These are phyloP conservation scores for Obba rivulosa DNA, from an alignment of 768 basidiomycete species.

Conservation along the genomic window DNA sequence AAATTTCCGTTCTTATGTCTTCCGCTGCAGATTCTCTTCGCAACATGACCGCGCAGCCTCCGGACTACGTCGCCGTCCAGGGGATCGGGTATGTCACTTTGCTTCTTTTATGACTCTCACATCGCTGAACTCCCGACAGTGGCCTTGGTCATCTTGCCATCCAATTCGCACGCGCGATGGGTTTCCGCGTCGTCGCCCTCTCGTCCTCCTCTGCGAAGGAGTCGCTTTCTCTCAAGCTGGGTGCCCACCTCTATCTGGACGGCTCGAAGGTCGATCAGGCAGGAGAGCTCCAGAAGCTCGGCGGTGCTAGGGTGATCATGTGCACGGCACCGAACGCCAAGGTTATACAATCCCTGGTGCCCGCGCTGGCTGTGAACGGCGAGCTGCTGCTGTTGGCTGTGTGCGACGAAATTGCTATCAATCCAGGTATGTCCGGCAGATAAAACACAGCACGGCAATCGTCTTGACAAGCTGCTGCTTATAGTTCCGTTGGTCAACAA, in stretches of 20 bases:
- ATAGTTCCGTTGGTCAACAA: slow-evolving; percentile 18
- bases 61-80: slow-evolving; percentile 34
- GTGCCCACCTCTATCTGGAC: slow-evolving; percentile 34
- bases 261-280: slow-evolving; percentile 21
- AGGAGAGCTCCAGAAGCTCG: slow-evolving; percentile 26
- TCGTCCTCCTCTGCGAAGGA: slow-evolving; percentile 26
- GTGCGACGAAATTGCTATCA: slow-evolving; percentile 10
- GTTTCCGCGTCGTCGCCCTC: slow-evolving; percentile 31
- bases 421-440: slow-evolving; percentile 10
- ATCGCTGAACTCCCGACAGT: slow-evolving; percentile 1
- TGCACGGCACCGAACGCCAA: slow-evolving; percentile 24
- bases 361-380: slow-evolving; percentile 16
- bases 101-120: background rate
- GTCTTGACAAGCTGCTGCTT: background rate
- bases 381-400: slow-evolving; percentile 17
- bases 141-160: slow-evolving; percentile 30
- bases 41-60: slow-evolving; percentile 24
- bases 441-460: background rate
- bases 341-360: slow-evolving; percentile 12
- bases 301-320: slow-evolving; percentile 32
- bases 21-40: slow-evolving; percentile 18
- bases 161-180: slow-evolving; percentile 29
- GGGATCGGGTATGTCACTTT: slow-evolving; percentile 24
- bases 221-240: slow-evolving; percentile 28
- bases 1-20: slow-evolving; percentile 37